These are phyloP conservation scores for Debaryomycetaceae sp. DNA, from an alignment of 1,139 yeast species.

Conservation along the genomic window DNA sequence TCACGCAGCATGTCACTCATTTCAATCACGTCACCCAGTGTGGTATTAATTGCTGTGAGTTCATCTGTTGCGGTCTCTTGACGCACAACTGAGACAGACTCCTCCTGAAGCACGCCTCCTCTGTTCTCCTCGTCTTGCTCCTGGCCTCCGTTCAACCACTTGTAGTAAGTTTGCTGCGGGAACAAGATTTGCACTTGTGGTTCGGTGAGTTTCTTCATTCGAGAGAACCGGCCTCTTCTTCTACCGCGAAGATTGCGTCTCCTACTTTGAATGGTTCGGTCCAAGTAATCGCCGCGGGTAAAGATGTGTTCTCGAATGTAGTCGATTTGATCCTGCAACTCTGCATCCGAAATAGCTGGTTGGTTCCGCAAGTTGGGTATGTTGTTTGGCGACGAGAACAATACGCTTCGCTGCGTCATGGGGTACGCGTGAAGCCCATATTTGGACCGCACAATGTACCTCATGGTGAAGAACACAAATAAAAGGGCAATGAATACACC, in stretches of 20 bases:
- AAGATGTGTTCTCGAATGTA: slow-evolving; percentile 30
- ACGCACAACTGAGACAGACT: slow-evolving; percentile 13
- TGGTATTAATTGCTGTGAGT: neutral
- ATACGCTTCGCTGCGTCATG: slow-evolving; percentile 21
- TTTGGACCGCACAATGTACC: slow-evolving; percentile 54
- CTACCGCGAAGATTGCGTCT: slow-evolving; percentile 17
- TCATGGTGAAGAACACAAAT: slow-evolving; percentile 53
- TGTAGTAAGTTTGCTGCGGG: slow-evolving; percentile 58
- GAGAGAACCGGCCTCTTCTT: slow-evolving; percentile 34
- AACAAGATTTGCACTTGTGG: slow-evolving; percentile 63
- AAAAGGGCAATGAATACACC: slow-evolving; percentile 53
- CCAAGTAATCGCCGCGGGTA: slow-evolving; percentile 28
- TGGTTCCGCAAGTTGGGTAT: slow-evolving; percentile 1
- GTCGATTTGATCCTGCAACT: slow-evolving; percentile 33
- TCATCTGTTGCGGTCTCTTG: slow-evolving; percentile 2
- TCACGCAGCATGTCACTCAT: too few relatives aligned
- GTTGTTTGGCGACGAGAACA: slow-evolving; percentile 8
- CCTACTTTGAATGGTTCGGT: slow-evolving; percentile 20
- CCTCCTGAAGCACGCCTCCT: slow-evolving; percentile 35
- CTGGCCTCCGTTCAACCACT: slow-evolving; percentile 60
- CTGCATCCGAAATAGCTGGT: slow-evolving; percentile 17
- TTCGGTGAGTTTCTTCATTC: slow-evolving; percentile 52
- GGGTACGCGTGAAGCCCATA: slow-evolving; percentile 53
- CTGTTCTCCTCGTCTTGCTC: slow-evolving; percentile 33
- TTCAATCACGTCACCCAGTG: too few relatives aligned